phyloP scores from a whole-genome alignment of 495 filamentous ascomycete species.

The Aspergillus olivimuriae region DNA sequence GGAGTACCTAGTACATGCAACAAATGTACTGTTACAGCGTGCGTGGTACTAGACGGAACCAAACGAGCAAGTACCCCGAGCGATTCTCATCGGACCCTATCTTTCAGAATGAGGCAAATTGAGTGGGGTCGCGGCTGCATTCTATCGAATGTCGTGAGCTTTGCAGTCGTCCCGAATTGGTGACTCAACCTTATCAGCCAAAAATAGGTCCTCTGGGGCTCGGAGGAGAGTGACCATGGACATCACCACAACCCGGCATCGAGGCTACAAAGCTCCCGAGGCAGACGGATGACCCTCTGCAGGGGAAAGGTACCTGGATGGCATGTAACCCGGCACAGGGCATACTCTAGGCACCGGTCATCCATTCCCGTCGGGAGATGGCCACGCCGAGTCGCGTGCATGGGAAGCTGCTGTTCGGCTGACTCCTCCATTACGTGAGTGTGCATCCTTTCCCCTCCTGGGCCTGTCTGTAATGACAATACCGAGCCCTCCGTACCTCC shows the following conservation, averaged over 20 bases:
- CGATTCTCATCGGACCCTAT: too few relatives aligned
- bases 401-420: slow-evolving; percentile 8
- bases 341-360: slow-evolving; percentile 21
- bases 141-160: background rate
- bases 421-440: slow-evolving; percentile 1
- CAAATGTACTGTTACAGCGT: too few relatives aligned
- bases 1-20: too few relatives aligned
- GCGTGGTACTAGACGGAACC: background rate
- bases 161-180: too few relatives aligned
- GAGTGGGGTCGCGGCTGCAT: background rate
- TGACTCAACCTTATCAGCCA: too few relatives aligned
- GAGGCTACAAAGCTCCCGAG: background rate
- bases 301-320: background rate
- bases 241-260: background rate
- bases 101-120: slow-evolving; percentile 1
- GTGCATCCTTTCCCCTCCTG: too few relatives aligned
- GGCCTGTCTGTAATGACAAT: background rate
- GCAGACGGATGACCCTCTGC: background rate
- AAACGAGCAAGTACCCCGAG: background rate
- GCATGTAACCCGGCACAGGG: slow-evolving; percentile 1
- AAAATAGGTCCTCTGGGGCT: too few relatives aligned
- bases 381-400: slow-evolving; percentile 30
- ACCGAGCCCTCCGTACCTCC: background rate
- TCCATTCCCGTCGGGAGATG: too few relatives aligned
- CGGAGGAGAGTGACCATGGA: too few relatives aligned